phyloP scores from a whole-genome alignment of 306 rosid genomes.

The Castanea crenata region DNA sequence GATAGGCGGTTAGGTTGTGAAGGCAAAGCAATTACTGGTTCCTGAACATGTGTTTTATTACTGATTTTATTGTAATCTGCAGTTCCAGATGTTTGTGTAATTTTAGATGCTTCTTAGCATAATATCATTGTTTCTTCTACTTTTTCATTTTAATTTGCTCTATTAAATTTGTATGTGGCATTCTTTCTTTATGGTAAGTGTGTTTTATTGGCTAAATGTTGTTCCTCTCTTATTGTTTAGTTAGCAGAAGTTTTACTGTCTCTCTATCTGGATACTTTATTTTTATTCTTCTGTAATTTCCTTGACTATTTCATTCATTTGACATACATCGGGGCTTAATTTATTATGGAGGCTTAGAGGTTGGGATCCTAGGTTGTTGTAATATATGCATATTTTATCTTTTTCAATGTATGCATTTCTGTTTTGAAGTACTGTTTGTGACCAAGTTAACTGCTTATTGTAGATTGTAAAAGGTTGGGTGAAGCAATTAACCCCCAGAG shows the following conservation, averaged over 20 bases:
- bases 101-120: neutral
- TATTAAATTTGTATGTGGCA: neutral
- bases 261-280: neutral
- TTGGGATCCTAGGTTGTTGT: constrained; percentile 6
- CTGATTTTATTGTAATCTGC: neutral
- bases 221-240: neutral
- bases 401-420: constrained; percentile 5
- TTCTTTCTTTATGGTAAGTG: neutral
- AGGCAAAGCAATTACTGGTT: neutral
- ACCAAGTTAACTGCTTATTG: constrained; percentile 22
- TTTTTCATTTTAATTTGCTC: neutral
- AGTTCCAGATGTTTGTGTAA: neutral
- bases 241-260: neutral
- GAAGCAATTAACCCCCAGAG: constrained; percentile 77
- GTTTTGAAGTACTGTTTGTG: constrained; percentile 1
- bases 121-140: neutral
- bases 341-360: neutral
- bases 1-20: neutral
- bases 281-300: neutral
- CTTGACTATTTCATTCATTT: neutral
- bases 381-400: constrained; percentile 1
- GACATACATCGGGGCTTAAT: neutral
- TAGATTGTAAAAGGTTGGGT: constrained; percentile 94
- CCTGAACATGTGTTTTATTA: neutral
- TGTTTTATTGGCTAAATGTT: neutral